A percentile compares a stretch with the other conserved stretches of the same genome.
phyloP scores from a whole-genome alignment of 441 rosid genomes.

The Jatropha multifida region DNA sequence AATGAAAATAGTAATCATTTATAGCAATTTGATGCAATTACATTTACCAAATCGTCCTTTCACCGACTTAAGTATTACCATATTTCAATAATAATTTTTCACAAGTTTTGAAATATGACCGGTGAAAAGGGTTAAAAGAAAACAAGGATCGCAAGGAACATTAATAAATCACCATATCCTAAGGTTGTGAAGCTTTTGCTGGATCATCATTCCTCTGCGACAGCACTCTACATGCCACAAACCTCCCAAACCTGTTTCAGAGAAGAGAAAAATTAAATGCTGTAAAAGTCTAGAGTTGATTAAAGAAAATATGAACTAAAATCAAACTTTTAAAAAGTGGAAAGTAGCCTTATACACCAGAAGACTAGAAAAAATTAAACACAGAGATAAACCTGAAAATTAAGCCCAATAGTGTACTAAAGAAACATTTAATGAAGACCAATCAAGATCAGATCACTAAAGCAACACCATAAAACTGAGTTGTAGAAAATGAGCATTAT shows the following conservation, averaged over 20 bases:
- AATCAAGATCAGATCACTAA: neutral
- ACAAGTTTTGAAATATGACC: neutral
- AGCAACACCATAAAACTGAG: neutral
- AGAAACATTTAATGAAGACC: neutral
- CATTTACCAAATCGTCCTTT: neutral
- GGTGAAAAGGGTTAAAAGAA: conserved; percentile 4
- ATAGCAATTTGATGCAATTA: neutral
- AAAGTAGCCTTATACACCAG: too few species aligned
- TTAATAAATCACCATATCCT: conserved; percentile 64
- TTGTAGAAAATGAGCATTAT: conserved; percentile 30
- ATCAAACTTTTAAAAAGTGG: too few species aligned
- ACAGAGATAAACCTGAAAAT: neutral
- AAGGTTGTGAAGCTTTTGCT: conserved; percentile 92
- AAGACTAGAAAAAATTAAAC: neutral
- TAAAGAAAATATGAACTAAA: too few species aligned
- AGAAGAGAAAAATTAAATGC: conserved; percentile 4
- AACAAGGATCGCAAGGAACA: neutral
- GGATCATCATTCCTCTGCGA: conserved; percentile 90
- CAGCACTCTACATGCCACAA: conserved; percentile 87
- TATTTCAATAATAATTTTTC: neutral
- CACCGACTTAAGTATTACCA: neutral
- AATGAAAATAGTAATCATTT: neutral
- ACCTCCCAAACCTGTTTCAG: conserved; percentile 90
- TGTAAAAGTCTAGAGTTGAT: too few species aligned
- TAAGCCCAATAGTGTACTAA: neutral